phyloP scores from a whole-genome alignment of 192 early-diverging fungal genomes.

The Mortierella alpina region DNA sequence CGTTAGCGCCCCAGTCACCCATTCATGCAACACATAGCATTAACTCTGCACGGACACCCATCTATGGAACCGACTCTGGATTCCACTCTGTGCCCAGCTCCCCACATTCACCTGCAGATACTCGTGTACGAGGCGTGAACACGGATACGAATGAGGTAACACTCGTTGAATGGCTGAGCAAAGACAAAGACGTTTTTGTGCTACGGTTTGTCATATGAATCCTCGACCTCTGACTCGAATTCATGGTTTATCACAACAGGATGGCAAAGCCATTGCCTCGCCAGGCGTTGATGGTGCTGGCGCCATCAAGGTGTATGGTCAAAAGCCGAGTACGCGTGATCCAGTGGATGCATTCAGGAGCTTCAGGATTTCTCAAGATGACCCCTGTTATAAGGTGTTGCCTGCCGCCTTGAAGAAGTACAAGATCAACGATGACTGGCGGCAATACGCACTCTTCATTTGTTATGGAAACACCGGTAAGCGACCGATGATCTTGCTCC shows the following conservation, averaged over 20 bases:
- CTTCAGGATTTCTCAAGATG: constrained; percentile 83
- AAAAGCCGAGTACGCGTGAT: constrained; percentile 64
- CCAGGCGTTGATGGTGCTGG: constrained; percentile 55
- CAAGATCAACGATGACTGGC: constrained; percentile 89
- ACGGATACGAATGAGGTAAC: constrained; percentile 33
- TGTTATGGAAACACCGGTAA: constrained; percentile 75
- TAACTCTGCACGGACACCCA: constrained; percentile 17
- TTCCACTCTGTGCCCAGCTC: constrained; percentile 50
- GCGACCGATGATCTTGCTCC: not conserved
- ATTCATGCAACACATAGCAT: constrained; percentile 25
- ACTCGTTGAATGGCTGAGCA: not conserved
- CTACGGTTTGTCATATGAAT: not conserved
- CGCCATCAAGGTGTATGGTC: constrained; percentile 88
- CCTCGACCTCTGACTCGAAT: no score
- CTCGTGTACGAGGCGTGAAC: constrained; percentile 19
- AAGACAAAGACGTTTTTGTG: constrained; percentile 5
- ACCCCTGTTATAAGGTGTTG: constrained; percentile 88
- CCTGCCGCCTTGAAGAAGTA: constrained; percentile 90
- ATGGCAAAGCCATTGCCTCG: constrained; percentile 28
- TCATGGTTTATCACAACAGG: constrained; percentile 5
- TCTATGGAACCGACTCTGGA: constrained; percentile 44
- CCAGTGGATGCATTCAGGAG: constrained; percentile 83
- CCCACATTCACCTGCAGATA: constrained; percentile 48
- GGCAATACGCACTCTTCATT: constrained; percentile 86
- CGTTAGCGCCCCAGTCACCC: constrained; percentile 37